Base-by-base conservation (phyloP, 2,329 filamentous ascomycete species). In the Celoporthe dispersa region DNA sequence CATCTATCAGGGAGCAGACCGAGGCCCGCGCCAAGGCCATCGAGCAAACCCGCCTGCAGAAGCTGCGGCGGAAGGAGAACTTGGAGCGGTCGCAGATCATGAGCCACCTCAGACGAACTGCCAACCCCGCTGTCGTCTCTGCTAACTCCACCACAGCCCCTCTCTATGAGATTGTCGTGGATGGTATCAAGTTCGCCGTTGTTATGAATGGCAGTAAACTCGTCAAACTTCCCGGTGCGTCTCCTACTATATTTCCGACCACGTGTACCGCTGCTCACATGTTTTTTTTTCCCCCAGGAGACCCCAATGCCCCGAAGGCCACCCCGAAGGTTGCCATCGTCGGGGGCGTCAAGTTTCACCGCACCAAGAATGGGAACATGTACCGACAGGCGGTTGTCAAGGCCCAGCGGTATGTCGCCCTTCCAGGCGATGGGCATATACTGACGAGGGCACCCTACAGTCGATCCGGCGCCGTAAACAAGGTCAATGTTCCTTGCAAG, bases 301-400 rank as follows among this genome's bases (percentile, higher is more conserved):
- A 91, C 74, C 81, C 84, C 62, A 88, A 90, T 76, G 83, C 86
- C 51, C 85, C 88, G 67, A 88, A 87, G 67, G 84, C 86, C 63
- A 97, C 94, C 2, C 94, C 94, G 0, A 96, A 94, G 80, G 87
- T 86, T 73, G 86, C 91, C 55, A 82, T 84, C 7, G 84, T 97
- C 71, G 92, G 91, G 66, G 93, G 93, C 57, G 92, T 97, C 75
- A 90, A 88, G 73, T 97, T 97, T 78, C 87, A 93, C 76, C 88
- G 94, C 74, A 97, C 93, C 80, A 97, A 95, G 79, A 92, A 91
- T 75, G 94, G 94, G 72, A 97, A 97, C 75, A 87, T 97, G 35
- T 91, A 94, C 77, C 91, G 93, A 68, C 87, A 92, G 76, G 90
- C 92, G 73, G 85, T 94, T 68, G 87, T 95, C 71, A 90, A 91